phyloP scores from a whole-genome alignment of 306 rosid species.

The Canavalia gladiata region DNA sequence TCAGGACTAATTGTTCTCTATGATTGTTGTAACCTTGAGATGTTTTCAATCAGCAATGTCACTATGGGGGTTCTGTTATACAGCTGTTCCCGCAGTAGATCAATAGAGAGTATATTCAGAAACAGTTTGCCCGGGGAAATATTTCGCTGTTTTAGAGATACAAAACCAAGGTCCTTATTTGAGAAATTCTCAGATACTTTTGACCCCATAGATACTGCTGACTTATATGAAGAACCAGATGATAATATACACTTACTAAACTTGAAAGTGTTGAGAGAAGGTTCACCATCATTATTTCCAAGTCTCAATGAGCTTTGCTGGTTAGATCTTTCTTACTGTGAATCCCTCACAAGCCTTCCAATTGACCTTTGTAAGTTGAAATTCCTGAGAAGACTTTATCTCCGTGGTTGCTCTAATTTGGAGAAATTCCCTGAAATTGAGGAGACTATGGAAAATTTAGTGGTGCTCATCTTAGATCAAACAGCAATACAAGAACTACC shows the following conservation, averaged over 20 bases:
- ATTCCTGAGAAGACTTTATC: slow-evolving; percentile 5
- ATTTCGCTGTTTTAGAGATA: background rate
- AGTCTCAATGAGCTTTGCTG: slow-evolving; percentile 12
- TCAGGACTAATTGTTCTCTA: slow-evolving; percentile 32
- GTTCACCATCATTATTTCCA: background rate
- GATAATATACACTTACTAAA: slow-evolving; percentile 27
- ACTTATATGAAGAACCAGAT: background rate
- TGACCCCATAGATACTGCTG: slow-evolving; percentile 17
- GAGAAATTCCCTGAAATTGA: slow-evolving; percentile 16
- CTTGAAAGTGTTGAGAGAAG: slow-evolving; percentile 10
- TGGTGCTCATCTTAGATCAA: background rate
- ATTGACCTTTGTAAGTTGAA: slow-evolving; percentile 16
- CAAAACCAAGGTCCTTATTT: background rate
- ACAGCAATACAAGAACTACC: slow-evolving; percentile 40
- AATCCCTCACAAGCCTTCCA: slow-evolving; percentile 40
- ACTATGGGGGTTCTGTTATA: background rate
- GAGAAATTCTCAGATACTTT: slow-evolving; percentile 20
- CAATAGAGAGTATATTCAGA: background rate
- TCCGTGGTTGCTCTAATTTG: slow-evolving; percentile 35
- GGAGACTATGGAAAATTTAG: slow-evolving; percentile 32
- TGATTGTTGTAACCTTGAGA: slow-evolving; percentile 15
- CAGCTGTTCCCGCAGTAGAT: background rate
- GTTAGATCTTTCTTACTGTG: slow-evolving; percentile 42
- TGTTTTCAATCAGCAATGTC: slow-evolving; percentile 5
- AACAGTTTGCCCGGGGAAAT: background rate